A percentile compares a stretch with the other conserved stretches of the same genome.
phyloP scores from a whole-genome alignment of 768 basidiomycete genomes.

The Kwoniella newhampshirensis region DNA sequence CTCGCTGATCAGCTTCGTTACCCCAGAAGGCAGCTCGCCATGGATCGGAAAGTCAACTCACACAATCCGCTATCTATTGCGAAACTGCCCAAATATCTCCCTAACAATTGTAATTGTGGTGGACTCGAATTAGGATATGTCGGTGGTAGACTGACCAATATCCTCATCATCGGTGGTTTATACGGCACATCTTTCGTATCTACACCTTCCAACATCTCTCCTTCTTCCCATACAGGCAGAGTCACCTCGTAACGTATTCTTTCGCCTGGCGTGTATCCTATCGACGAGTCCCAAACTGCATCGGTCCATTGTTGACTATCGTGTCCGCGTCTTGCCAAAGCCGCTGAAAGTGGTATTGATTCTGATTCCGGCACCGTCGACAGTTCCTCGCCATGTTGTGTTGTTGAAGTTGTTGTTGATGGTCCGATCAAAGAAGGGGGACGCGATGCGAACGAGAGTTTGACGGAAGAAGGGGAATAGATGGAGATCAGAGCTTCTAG shows the following conservation, averaged over 20 bases:
- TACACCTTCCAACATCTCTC: conserved; percentile 32
- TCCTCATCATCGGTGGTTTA: conserved; percentile 33
- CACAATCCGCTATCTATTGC: conserved; percentile 51
- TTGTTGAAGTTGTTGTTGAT: conserved; percentile 6
- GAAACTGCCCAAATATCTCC: conserved; percentile 52
- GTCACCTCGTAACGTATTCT: conserved; percentile 49
- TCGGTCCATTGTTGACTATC: conserved; percentile 30
- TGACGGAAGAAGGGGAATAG: conserved; percentile 33
- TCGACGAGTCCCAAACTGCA: conserved; percentile 23
- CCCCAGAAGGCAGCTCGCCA: background rate
- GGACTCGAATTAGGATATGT: conserved; percentile 49
- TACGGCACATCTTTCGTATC: conserved; percentile 15
- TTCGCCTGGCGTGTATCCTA: conserved; percentile 32
- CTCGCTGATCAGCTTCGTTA: conserved; percentile 1
- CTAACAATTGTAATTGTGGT: conserved; percentile 53
- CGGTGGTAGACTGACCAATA: conserved; percentile 51
- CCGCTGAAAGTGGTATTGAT: background rate
- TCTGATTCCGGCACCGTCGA: conserved; percentile 1
- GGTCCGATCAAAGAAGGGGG: conserved; percentile 23
- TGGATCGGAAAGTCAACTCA: conserved; percentile 34
- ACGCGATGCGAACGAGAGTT: conserved; percentile 33
- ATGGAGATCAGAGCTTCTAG: conserved; percentile 50
- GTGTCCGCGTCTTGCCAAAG: background rate
- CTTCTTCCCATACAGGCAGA: conserved; percentile 44
- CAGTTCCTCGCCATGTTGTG: conserved; percentile 1